Base-by-base conservation (phyloP, 2,329 filamentous ascomycete species). In the Arachnopeziza araneosa region DNA sequence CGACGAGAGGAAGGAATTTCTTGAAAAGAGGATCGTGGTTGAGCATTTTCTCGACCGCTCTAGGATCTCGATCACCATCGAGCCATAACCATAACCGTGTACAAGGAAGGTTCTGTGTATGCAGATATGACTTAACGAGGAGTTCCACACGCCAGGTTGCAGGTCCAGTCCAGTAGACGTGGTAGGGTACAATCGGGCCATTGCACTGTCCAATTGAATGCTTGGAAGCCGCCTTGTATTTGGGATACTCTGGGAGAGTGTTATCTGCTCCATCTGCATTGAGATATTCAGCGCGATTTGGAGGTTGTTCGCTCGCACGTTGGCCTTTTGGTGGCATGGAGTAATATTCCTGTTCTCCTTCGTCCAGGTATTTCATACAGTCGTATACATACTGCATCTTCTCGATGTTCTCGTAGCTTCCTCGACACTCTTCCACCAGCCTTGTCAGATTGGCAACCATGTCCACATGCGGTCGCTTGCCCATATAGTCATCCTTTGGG, bases 91-190 rank as follows among this genome's bases (percentile, higher is more conserved):
- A 80, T 7, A 83, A 72, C 32, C 79, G 75, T 32, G 78, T 80
- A 67, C 81, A 83, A 10, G 81, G 77, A 24, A 83, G 70, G 61
- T 83, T 83, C 62, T 83, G 81, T 0, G 80, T 83, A 67, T 83
- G 79, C 0, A 83, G 75, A 66, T 83, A 81, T 58, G 78, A 78
- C 72, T 83, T 83, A 72, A 83, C 72, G 64, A 83, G 83, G 30
- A 80, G 73, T 64, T 83, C 81, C 50, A 83, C 78, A 51, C 81
- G 74, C 81, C 81, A 83, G 2, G 80, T 83, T 2, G 80, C 80
- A 9, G 80, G 78, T 2, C 81, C 81, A 8, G 80, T 81, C 81
- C 81, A 83, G 75, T 83, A 83, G 26, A 78, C 77, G 64, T 83
- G 81, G 56, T 80, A 83, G 3, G 80, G 80, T 30, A 82, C 75